These are phyloP conservation scores for Larix kaempferi DNA, from an alignment of 75 land plant species.

Conservation along the genomic window DNA sequence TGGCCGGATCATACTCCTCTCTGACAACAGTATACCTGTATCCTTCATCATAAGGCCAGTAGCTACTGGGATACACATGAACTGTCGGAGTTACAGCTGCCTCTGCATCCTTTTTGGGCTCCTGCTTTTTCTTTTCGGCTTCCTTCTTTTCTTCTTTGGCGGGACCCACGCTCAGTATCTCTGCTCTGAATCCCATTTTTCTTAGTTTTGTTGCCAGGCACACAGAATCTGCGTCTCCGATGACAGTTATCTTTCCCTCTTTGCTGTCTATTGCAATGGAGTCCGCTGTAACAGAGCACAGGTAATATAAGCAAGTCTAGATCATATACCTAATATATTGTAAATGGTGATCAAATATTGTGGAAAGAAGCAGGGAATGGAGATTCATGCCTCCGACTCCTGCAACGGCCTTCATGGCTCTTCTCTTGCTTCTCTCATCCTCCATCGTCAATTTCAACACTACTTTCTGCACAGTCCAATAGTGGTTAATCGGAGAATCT, in stretches of 20 bases:
- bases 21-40: too few species aligned
- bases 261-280: conserved; percentile 48
- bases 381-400: background rate
- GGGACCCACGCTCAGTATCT: conserved; percentile 39
- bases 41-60: too few species aligned
- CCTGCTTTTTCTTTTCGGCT: too few species aligned
- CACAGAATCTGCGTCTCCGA: conserved; percentile 50
- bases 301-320: too few species aligned
- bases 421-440: background rate
- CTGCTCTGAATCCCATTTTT: conserved; percentile 31
- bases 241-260: conserved; percentile 42
- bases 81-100: too few species aligned
- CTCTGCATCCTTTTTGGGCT: too few species aligned
- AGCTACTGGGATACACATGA: too few species aligned
- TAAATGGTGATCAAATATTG: too few species aligned
- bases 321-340: too few species aligned
- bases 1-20: too few species aligned
- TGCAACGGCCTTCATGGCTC: background rate
- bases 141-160: conserved; percentile 24
- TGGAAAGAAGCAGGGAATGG: too few species aligned
- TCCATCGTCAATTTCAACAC: background rate
- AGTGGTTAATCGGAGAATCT: too few species aligned
- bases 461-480: background rate
- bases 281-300: conserved; percentile 21
- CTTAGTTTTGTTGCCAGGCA: conserved; percentile 42